Conservation (phyloP, 805 yeast genomes). For the Torulaspora maleeae region DNA sequence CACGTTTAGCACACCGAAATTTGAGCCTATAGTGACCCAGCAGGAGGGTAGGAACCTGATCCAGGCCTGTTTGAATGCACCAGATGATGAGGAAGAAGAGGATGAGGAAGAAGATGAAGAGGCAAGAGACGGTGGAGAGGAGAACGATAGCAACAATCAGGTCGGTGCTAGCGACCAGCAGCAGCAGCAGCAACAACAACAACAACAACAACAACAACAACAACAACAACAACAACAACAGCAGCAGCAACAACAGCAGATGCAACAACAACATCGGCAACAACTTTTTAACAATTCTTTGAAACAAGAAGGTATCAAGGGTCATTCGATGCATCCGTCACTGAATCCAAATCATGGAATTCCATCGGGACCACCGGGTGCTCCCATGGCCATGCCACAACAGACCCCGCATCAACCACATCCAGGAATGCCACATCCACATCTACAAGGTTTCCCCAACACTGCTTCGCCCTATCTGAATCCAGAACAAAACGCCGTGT, state of each 20-base stretch:
- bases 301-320: slow-evolving; percentile 14
- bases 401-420: slow-evolving; percentile 13
- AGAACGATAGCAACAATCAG: slow-evolving; percentile 24
- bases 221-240: slow-evolving; percentile 20
- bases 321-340: slow-evolving; percentile 12
- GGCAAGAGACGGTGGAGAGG: slow-evolving; percentile 25
- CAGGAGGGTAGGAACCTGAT: slow-evolving; percentile 95
- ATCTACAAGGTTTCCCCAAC: slow-evolving; percentile 37
- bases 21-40: slow-evolving; percentile 95
- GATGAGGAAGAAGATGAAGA: slow-evolving; percentile 55
- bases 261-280: slow-evolving; percentile 15
- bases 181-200: slow-evolving; percentile 7
- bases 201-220: slow-evolving; percentile 13
- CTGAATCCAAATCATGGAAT: slow-evolving; percentile 12
- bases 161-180: slow-evolving; percentile 4
- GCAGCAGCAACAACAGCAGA: slow-evolving; percentile 16
- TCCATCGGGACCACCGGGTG: slow-evolving; percentile 10
- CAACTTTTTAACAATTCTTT: slow-evolving; percentile 19
- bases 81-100: slow-evolving; percentile 73
- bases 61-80: slow-evolving; percentile 95
- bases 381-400: slow-evolving; percentile 12
- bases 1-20: slow-evolving; percentile 97
- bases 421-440: slow-evolving; percentile 30
- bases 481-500: slow-evolving; percentile 52
- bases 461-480: slow-evolving; percentile 39